These are phyloP conservation scores for Taphrina sp. DNA, from an alignment of 1,139 yeast genomes.

Conservation along the genomic window DNA sequence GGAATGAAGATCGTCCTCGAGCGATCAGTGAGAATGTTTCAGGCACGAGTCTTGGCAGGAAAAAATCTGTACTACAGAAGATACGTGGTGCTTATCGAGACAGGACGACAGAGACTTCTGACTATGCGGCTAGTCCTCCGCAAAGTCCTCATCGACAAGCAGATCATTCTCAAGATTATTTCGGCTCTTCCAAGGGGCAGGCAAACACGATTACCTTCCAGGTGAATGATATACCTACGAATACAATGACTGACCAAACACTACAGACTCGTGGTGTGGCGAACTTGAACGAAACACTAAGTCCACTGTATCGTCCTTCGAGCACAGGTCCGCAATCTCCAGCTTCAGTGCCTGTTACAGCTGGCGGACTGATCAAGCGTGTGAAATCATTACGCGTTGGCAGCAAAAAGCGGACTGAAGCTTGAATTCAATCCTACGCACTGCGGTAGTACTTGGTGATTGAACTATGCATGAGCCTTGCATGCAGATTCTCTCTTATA, in stretches of 20 bases:
- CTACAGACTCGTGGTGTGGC: too few relatives aligned
- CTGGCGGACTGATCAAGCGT: conserved; percentile 21
- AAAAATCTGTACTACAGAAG: conserved; percentile 37
- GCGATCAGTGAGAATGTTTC: conserved; percentile 16
- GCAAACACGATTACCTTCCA: background rate
- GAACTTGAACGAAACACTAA: background rate
- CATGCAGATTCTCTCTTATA: too few relatives aligned
- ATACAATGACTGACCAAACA: too few relatives aligned
- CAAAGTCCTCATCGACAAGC: background rate
- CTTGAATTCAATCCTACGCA: too few relatives aligned
- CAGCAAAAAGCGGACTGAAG: conserved; percentile 16
- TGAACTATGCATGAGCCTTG: too few relatives aligned
- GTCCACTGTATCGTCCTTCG: conserved; percentile 29
- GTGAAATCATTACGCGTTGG: conserved; percentile 28
- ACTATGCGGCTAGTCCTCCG: conserved; percentile 7
- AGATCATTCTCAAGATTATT: too few relatives aligned
- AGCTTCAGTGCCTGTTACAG: background rate
- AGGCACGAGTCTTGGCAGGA: conserved; percentile 34
- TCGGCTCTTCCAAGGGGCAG: background rate
- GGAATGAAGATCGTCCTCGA: conserved; percentile 1
- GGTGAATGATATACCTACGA: conserved; percentile 4
- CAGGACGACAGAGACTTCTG: conserved; percentile 1
- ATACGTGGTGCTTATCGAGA: conserved; percentile 34
- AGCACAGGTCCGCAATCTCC: conserved; percentile 4
- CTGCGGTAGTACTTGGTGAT: too few relatives aligned